Evolutionary conservation across 2,329 filamentous ascomycete species (phyloP).

Genomic region (Orbilia blumenaviensis): DNA sequence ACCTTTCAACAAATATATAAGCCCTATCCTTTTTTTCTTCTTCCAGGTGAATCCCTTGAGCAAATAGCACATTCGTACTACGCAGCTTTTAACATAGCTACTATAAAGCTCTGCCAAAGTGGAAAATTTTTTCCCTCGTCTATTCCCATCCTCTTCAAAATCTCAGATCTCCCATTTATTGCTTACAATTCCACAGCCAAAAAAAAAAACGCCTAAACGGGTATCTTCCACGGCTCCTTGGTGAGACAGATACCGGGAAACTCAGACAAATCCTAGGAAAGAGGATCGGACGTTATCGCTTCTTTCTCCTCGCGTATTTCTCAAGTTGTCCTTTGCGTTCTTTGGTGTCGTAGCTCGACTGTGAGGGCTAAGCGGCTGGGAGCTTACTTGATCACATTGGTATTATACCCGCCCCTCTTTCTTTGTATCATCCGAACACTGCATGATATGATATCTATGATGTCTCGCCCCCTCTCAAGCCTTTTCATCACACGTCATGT

Average conservation of each 20-base stretch:
- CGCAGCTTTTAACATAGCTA: constrained; percentile 41
- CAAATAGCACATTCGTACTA: constrained; percentile 43
- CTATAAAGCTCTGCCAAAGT: constrained; percentile 54
- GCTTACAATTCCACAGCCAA: constrained; percentile 31
- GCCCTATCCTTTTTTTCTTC: constrained; percentile 46
- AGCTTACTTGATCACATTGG: constrained; percentile 44
- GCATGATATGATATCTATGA: constrained; percentile 43
- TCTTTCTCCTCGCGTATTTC: constrained; percentile 21
- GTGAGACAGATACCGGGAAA: constrained; percentile 44
- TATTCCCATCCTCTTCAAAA: constrained; percentile 36
- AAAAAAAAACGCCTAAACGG: constrained; percentile 27
- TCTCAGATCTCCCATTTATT: constrained; percentile 33
- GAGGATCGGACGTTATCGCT: constrained; percentile 5
- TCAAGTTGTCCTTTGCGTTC: constrained; percentile 24
- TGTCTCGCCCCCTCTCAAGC: constrained; percentile 20
- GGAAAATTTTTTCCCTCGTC: constrained; percentile 51
- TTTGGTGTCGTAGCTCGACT: constrained; percentile 30
- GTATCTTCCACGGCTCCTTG: constrained; percentile 28
- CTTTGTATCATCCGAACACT: constrained; percentile 53
- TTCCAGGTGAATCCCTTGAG: constrained; percentile 28
- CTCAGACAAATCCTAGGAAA: constrained; percentile 24
- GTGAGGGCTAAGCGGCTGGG: constrained; percentile 24
- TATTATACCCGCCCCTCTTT: constrained; percentile 52
- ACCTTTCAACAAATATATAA: constrained; percentile 33
- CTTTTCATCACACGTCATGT: constrained; percentile 24